Percentiles rank a stretch among this genome's conserved stretches.
phyloP scores from a whole-genome alignment of 2,329 filamentous ascomycete species.

The Fusarium sp. region DNA sequence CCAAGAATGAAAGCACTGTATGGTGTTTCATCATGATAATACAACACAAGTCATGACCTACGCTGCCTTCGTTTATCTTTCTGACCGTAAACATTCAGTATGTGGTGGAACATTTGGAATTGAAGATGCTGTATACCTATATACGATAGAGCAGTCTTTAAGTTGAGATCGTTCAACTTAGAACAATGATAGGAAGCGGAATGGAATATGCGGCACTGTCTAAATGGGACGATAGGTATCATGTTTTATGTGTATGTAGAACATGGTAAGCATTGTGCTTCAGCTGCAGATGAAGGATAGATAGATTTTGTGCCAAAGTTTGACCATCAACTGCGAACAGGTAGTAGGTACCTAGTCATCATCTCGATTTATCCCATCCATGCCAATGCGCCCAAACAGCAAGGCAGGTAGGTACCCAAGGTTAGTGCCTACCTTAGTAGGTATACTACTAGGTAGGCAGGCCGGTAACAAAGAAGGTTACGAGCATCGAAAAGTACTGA shows the following conservation, averaged over 20 bases:
- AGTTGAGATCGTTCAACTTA: background rate
- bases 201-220: background rate
- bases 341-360: background rate
- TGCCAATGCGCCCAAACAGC: background rate
- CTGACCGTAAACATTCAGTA: background rate
- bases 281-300: background rate
- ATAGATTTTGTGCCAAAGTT: background rate
- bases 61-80: background rate
- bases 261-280: background rate
- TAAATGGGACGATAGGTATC: background rate
- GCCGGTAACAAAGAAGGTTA: background rate
- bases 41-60: background rate
- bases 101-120: background rate
- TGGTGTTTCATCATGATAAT: background rate
- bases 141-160: background rate
- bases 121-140: background rate
- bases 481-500: constrained; percentile 3
- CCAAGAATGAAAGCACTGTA: background rate
- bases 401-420: background rate
- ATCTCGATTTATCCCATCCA: background rate
- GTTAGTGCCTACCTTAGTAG: background rate
- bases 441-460: background rate
- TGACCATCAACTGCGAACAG: background rate
- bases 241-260: background rate
- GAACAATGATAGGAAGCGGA: background rate